A percentile compares a stretch with the other conserved stretches of the same genome.
Evolutionary conservation across 1,139 yeast species (phyloP).

Genomic region (Zygoascus sp.): DNA sequence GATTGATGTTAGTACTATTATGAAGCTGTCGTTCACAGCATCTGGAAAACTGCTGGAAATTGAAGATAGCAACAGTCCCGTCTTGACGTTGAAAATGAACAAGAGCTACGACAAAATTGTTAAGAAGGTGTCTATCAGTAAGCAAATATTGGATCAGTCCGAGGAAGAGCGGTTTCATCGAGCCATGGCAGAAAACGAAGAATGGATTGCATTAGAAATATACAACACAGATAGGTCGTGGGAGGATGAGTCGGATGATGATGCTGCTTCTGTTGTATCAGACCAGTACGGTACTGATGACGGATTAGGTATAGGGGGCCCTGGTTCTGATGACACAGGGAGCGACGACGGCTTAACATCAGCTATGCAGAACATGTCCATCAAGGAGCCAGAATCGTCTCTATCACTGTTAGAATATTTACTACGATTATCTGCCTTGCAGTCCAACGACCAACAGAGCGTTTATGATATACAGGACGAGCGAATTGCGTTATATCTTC

Average conservation of each 20-base stretch:
- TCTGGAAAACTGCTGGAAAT: conserved; percentile 64
- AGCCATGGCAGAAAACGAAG: conserved; percentile 27
- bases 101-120: conserved; percentile 24
- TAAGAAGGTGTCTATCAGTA: not conserved
- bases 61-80: conserved; percentile 64
- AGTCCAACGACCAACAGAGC: conserved; percentile 55
- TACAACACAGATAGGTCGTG: conserved; percentile 26
- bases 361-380: conserved; percentile 2
- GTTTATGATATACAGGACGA: conserved; percentile 61
- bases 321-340: not conserved
- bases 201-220: conserved; percentile 55
- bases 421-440: conserved; percentile 57
- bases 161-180: conserved; percentile 15
- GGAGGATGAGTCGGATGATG: conserved; percentile 25
- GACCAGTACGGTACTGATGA: too few species aligned
- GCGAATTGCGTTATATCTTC: conserved; percentile 55
- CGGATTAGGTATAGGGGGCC: conserved; percentile 16
- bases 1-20: conserved; percentile 44
- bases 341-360: conserved; percentile 1
- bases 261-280: conserved; percentile 23
- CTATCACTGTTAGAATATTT: conserved; percentile 64
- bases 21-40: conserved; percentile 63
- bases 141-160: conserved; percentile 6
- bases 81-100: conserved; percentile 54
- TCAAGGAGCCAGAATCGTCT: conserved; percentile 29